phyloP scores from a whole-genome alignment of 805 yeast genomes.

The Nakazawaea ambrosiae region DNA sequence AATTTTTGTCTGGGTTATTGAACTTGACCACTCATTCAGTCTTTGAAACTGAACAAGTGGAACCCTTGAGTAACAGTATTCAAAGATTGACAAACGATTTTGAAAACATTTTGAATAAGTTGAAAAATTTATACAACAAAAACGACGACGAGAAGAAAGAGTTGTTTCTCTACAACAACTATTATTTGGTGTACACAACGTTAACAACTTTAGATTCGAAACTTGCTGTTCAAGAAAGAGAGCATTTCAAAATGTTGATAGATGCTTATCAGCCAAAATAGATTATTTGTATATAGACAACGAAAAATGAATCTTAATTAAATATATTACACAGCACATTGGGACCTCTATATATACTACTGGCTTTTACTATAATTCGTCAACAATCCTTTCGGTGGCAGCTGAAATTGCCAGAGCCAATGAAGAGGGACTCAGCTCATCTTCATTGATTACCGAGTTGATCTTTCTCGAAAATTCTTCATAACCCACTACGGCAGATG shows the following conservation, averaged over 20 bases:
- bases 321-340: no score
- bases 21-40: constrained; percentile 35
- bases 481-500: not conserved
- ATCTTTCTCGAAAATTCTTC: constrained; percentile 5
- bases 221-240: constrained; percentile 33
- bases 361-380: constrained; percentile 5
- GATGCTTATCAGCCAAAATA: constrained; percentile 32
- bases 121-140: constrained; percentile 38
- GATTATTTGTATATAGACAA: not conserved
- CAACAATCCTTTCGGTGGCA: constrained; percentile 2
- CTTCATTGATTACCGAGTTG: constrained; percentile 10
- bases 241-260: constrained; percentile 36
- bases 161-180: constrained; percentile 67
- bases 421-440: not conserved
- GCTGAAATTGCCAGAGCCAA: not conserved
- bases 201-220: constrained; percentile 33
- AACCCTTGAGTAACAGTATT: constrained; percentile 69
- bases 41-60: constrained; percentile 34
- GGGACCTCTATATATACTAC: no score
- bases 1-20: constrained; percentile 62
- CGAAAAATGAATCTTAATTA: not conserved
- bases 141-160: constrained; percentile 47
- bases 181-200: constrained; percentile 54
- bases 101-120: constrained; percentile 69
- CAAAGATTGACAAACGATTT: constrained; percentile 69